These are phyloP conservation scores for Acanthamoeba castellanii DNA, from an alignment of 208 protist genomes.

Conservation along the genomic window DNA sequence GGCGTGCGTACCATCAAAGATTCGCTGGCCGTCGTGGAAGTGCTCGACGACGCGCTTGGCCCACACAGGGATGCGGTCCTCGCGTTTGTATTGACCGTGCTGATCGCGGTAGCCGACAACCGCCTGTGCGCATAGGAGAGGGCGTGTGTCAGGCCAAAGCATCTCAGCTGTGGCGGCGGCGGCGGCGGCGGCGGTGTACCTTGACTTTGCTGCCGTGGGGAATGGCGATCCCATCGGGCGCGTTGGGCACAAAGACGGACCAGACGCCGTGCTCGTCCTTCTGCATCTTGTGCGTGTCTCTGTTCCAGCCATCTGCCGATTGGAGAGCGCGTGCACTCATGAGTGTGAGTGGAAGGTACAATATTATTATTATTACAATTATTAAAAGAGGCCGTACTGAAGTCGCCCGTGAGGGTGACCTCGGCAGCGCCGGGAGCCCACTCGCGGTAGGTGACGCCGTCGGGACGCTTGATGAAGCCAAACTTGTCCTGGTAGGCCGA, in stretches of 20 bases:
- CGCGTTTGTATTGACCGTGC: slow-evolving; percentile 76
- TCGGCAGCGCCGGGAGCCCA: slow-evolving; percentile 84
- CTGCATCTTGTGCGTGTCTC: slow-evolving; percentile 60
- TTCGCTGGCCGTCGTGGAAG: slow-evolving; percentile 65
- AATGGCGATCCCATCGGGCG: slow-evolving; percentile 81
- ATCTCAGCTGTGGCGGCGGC: not conserved
- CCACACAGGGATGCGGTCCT: slow-evolving; percentile 87
- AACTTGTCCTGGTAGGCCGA: slow-evolving; percentile 83
- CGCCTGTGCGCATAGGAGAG: not conserved
- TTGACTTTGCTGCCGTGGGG: slow-evolving; percentile 84
- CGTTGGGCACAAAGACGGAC: slow-evolving; percentile 82
- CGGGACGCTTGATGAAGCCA: slow-evolving; percentile 78
- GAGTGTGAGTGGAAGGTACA: too few species aligned
- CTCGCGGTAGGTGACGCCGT: slow-evolving; percentile 86
- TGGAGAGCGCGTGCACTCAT: too few species aligned
- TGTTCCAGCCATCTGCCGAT: slow-evolving; percentile 87
- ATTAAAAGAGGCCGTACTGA: slow-evolving; percentile 81
- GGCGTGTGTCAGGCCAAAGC: not conserved
- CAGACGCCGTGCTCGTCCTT: slow-evolving; percentile 87
- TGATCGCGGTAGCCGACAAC: slow-evolving; percentile 31
- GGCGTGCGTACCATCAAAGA: slow-evolving; percentile 4
- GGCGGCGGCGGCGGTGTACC: not conserved
- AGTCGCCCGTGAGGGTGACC: slow-evolving; percentile 88
- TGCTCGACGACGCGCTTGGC: slow-evolving; percentile 83
- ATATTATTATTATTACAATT: too few species aligned